Evolutionary conservation across 805 yeast species (phyloP), one percentile per base, ranked within the genome.

Genomic region (Cyberlindnera veronae): DNA sequence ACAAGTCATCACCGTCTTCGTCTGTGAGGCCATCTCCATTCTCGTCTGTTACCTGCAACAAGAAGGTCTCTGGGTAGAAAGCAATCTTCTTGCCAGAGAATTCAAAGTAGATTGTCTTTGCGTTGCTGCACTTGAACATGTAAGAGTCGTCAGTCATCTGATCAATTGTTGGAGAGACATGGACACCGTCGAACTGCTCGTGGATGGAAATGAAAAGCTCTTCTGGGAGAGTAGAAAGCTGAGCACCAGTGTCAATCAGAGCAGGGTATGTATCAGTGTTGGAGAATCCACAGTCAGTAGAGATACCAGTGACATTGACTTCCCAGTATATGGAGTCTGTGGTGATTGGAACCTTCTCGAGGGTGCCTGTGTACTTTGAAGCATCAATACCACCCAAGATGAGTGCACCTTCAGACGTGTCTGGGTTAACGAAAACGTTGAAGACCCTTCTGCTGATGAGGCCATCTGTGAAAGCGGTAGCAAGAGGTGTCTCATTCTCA

Each of bases 131-230:
- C 32, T 52, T 55, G 45, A 55, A 50, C 15, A 57, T 34, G 48
- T 72, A 72, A 6, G 62, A 56, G 12, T 67, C 72, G 2, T 54
- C 53, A 50, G 58, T 60, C 29, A 66, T 46, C 14, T 55, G 48
- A 17, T 56, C 62, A 28, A 74, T 72, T 12, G 17, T n/a, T 12
- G 29, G 23, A 3, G 33, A 20, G 3, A 22, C 28, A 17, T 42
- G 32, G n/a, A 31, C 38, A 29, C 48, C 52, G 10, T 46, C 50
- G 23, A 50, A 44, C 12, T 29, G n/a, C 23, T 52, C 52, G 32
- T 45, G 46, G 12, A 52, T 30, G 8, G 30, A 34, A 32, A 48
- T 46, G 31, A 35, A 52, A 5, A 41, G 16, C 1, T 36, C 36
- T 4, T 36, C 14, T 16, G 47, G 41, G 3, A 52, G 8, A 5